phyloP scores from a whole-genome alignment of 495 filamentous ascomycete species.

The Penicillium manginii region DNA sequence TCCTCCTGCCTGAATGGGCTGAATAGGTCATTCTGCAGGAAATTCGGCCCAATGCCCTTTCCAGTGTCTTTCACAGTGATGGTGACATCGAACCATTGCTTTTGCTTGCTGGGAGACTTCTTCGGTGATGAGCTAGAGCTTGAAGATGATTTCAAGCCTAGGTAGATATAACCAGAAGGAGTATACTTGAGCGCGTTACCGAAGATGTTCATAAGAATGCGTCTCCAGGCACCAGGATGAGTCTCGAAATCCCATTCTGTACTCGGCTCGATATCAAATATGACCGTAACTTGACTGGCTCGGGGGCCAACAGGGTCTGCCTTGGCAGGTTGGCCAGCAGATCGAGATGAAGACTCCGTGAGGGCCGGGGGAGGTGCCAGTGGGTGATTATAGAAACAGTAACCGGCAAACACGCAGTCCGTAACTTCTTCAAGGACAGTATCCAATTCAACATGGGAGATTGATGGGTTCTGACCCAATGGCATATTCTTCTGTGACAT shows the following conservation, averaged over 20 bases:
- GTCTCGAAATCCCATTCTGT: conserved; percentile 58
- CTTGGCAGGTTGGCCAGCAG: conserved; percentile 3
- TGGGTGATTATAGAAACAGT: conserved; percentile 35
- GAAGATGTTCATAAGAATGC: conserved; percentile 51
- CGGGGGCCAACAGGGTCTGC: conserved; percentile 9
- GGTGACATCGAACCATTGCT: conserved; percentile 21
- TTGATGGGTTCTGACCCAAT: conserved; percentile 1
- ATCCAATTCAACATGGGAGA: conserved; percentile 43
- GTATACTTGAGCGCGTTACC: conserved; percentile 54
- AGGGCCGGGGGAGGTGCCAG: conserved; percentile 21
- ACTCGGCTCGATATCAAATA: conserved; percentile 58
- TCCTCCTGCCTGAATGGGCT: conserved; percentile 74
- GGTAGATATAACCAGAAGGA: conserved; percentile 40
- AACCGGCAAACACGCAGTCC: conserved; percentile 61
- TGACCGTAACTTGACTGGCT: conserved; percentile 43
- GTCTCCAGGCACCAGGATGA: conserved; percentile 63
- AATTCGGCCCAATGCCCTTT: conserved; percentile 61
- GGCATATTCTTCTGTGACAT: neutral
- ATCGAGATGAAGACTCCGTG: conserved; percentile 17
- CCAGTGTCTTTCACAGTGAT: conserved; percentile 65
- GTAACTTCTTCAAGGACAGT: conserved; percentile 60
- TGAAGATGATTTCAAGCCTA: conserved; percentile 24
- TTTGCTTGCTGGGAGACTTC: neutral
- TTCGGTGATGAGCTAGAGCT: neutral
- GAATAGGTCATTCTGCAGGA: conserved; percentile 62